A percentile compares a stretch with the other conserved stretches of the same genome.
phyloP scores from a whole-genome alignment of 208 protist species.

The Trichomonas gallinae region DNA sequence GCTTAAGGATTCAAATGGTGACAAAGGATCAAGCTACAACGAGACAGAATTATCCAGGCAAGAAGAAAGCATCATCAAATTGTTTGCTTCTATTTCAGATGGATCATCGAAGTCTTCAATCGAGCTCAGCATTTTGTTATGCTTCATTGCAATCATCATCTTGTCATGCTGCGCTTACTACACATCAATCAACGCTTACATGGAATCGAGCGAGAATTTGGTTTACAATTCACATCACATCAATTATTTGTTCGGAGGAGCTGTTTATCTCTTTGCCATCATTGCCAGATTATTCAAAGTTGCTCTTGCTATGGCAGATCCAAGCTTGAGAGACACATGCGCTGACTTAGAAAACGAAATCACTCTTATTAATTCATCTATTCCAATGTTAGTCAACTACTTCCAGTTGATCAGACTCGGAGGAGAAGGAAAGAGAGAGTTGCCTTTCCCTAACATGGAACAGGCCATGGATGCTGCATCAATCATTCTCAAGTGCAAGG shows the following conservation, averaged over 20 bases:
- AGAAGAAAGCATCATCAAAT: neutral
- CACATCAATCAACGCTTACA: neutral
- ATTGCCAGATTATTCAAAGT: too few species aligned
- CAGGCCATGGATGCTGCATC: neutral
- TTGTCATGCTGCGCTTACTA: neutral
- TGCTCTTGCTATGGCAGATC: too few species aligned
- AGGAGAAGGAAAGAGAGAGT: neutral
- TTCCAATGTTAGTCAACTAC: neutral
- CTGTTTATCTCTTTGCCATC: neutral
- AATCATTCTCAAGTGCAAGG: neutral
- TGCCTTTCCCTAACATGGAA: neutral
- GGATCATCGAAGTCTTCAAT: neutral
- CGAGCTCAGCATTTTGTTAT: neutral
- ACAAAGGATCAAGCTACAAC: neutral
- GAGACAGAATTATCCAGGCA: neutral
- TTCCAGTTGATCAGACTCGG: neutral
- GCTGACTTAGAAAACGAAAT: too few species aligned
- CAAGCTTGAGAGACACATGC: too few species aligned
- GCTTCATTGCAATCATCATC: neutral
- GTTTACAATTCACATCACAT: neutral
- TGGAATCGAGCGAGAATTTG: neutral
- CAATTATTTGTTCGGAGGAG: neutral
- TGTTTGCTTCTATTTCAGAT: neutral
- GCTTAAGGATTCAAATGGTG: neutral
- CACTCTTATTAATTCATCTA: neutral